Conservation (phyloP, 495 filamentous ascomycete species). For the Lophium mytilinum region DNA sequence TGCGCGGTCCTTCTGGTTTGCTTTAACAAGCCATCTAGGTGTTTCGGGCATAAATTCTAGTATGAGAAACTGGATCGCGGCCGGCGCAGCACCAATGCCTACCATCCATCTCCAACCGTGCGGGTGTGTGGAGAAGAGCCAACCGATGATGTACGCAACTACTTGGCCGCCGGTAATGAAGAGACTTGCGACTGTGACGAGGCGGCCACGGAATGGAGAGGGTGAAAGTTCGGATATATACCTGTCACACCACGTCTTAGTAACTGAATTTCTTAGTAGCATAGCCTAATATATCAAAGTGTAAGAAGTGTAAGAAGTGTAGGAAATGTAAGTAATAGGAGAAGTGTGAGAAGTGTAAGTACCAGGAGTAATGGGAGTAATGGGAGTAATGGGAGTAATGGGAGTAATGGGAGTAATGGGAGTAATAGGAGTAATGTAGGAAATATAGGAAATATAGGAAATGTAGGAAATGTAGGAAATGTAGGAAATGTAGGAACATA, state of each 20-base stretch:
- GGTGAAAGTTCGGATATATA: constrained; percentile 75
- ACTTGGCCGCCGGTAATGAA: constrained; percentile 83
- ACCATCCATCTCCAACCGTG: constrained; percentile 88
- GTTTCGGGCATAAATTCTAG: constrained; percentile 71
- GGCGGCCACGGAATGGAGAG: constrained; percentile 58
- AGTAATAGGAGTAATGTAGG: no score
- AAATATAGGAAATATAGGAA: no score
- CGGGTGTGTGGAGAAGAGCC: constrained; percentile 49
- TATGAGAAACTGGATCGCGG: constrained; percentile 57
- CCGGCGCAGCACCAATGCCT: constrained; percentile 72
- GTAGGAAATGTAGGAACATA: constrained; percentile 30
- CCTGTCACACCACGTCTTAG: background rate
- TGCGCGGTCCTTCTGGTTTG: constrained; percentile 51
- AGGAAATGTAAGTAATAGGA: no score
- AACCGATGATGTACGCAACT: constrained; percentile 72
- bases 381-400: no score
- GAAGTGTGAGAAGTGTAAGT: background rate
- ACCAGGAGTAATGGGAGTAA: no score
- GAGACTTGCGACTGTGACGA: constrained; percentile 71
- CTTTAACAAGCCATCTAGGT: constrained; percentile 76
- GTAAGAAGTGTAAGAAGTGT: no score
- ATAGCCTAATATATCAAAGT: background rate
- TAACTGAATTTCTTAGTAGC: background rate
- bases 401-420: no score
- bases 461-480: no score